phyloP scores from a whole-genome alignment of 805 yeast genomes.

The Cyberlindnera meyerae region DNA sequence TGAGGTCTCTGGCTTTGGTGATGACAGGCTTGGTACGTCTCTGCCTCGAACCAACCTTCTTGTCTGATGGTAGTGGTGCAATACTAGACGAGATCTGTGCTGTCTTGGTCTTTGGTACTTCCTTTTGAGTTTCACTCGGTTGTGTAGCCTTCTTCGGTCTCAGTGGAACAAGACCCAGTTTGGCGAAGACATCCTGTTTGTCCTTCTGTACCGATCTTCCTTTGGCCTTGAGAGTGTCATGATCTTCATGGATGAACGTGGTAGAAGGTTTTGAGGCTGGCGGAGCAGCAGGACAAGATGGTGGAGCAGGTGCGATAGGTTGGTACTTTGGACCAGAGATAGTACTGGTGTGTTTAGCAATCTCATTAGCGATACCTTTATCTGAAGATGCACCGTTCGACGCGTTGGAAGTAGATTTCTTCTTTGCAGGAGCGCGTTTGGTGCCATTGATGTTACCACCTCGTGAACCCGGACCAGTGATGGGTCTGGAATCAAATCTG shows the following conservation, averaged over 20 bases:
- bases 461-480: slow-evolving; percentile 27
- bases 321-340: neutral
- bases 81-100: too few species aligned
- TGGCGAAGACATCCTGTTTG: slow-evolving; percentile 9
- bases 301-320: neutral
- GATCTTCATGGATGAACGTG: slow-evolving; percentile 19
- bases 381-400: too few species aligned
- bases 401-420: too few species aligned
- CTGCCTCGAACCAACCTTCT: slow-evolving; percentile 3
- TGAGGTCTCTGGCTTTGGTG: slow-evolving; percentile 11
- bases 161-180: slow-evolving; percentile 12
- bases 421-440: neutral
- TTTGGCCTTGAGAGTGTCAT: slow-evolving; percentile 17
- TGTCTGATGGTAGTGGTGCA: neutral
- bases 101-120: too few species aligned
- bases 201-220: slow-evolving; percentile 22
- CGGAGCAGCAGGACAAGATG: neutral
- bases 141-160: too few species aligned
- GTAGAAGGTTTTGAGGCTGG: neutral
- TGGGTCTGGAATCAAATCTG: slow-evolving; percentile 24
- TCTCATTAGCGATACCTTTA: too few species aligned
- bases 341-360: neutral
- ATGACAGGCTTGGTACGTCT: slow-evolving; percentile 9
- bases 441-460: slow-evolving; percentile 14
- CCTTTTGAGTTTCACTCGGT: too few species aligned